Evolutionary conservation across 495 filamentous ascomycete genomes (phyloP), one percentile per base, ranked within the genome.

Genomic region (Penicillium atrosanguineum): DNA sequence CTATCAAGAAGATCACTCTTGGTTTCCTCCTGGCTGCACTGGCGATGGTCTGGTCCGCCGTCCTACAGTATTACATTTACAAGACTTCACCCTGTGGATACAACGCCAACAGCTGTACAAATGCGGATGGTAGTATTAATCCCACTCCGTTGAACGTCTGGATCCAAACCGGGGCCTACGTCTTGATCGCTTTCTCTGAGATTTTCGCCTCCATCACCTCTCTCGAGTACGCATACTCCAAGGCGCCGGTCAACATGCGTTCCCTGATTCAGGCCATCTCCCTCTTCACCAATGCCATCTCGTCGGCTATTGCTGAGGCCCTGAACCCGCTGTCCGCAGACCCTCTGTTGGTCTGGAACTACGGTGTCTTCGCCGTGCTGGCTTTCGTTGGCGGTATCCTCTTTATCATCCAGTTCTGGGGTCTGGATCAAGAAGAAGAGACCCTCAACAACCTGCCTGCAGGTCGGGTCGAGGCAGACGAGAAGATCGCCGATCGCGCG

Each of bases 41-140:
- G 23, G 78, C 82, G 44, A 87, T 89, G 70, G 55, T 69, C 47
- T 67, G 69, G 48, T 84, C 86, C 28, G 78, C 87, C 19, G 67
- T 88, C 18, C 69, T 87, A 28, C 88, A 91, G 69, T 71, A 81
- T 61, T 80, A 81, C 61, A 87, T 88, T 65, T 89, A 89, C 76
- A 67, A 79, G 52, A 65, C 70, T 12, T 70, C 69, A 3, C 76
- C 80, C 0, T 84, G 79, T 64, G 79, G 83, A 23, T 46, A 74
- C 26, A 52, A 78, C 34, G 72, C 80, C 18, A 78, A 73, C 48
- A 57, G 61, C 34, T 83, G 80, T 56, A 57, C 59, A 42, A 16
- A 20, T 3, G 36, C 38, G 7, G 42, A 61, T 28, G 58, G 58
- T 11, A 38, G 25, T 21, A 20, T 61, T 38, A 55, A 52, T 44